Percentiles rank a stretch among this genome's conserved stretches.
These are phyloP conservation scores for Dendrobium chrysotoxum DNA, from an alignment of 106 monocot species.

Conservation along the genomic window DNA sequence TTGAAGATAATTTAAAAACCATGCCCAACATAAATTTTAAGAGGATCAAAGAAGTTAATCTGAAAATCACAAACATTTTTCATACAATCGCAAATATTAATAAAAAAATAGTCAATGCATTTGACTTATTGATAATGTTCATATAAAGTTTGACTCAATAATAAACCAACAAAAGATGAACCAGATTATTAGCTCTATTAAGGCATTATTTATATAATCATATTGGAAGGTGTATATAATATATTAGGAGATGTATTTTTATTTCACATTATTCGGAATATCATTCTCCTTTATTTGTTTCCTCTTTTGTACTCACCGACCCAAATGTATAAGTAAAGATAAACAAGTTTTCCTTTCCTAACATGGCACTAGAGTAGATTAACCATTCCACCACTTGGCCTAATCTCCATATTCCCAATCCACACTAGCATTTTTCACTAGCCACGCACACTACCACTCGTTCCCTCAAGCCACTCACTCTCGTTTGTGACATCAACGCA, in stretches of 20 bases:
- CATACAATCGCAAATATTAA: too few species aligned
- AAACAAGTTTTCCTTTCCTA: not conserved
- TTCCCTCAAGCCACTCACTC: too few species aligned
- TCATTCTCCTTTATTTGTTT: not conserved
- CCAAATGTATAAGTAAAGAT: not conserved
- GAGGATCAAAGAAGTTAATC: not conserved
- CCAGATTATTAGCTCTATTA: not conserved
- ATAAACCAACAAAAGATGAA: not conserved
- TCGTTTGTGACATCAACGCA: too few species aligned
- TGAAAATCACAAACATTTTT: not conserved
- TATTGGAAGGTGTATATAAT: not conserved
- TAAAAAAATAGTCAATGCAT: not conserved
- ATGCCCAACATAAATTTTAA: not conserved
- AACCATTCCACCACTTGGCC: not conserved
- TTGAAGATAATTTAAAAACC: not conserved
- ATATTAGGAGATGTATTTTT: not conserved
- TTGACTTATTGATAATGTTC: not conserved
- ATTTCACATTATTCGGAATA: not conserved
- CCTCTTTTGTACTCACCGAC: too few species aligned
- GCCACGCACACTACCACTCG: too few species aligned
- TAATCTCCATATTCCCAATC: too few species aligned
- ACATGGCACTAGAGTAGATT: not conserved
- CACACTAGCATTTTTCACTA: too few species aligned
- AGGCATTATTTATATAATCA: not conserved
- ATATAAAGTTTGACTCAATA: not conserved